These are phyloP conservation scores for Trichophyton equinum DNA, from an alignment of 2,329 filamentous ascomycete species.

Conservation along the genomic window DNA sequence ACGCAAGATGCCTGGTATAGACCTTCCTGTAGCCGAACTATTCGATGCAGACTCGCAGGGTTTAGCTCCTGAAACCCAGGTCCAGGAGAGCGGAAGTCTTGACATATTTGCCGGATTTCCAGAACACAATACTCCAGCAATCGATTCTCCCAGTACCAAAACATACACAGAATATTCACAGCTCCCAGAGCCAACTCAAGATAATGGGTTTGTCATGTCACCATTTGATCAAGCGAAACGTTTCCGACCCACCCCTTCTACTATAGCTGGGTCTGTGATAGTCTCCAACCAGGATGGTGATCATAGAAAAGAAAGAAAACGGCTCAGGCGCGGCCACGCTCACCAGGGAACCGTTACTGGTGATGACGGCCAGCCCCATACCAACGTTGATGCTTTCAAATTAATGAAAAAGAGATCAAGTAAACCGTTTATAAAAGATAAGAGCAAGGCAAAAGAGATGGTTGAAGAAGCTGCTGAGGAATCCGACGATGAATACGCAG, in stretches of 20 bases:
- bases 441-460: conserved; percentile 74
- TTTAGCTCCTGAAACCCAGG: conserved; percentile 47
- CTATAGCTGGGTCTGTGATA: conserved; percentile 59
- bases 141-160: conserved; percentile 25
- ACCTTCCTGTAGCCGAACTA: conserved; percentile 46
- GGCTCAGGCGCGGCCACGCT: conserved; percentile 36
- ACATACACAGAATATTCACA: conserved; percentile 53
- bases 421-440: conserved; percentile 63
- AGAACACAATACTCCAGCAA: conserved; percentile 23
- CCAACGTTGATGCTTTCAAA: conserved; percentile 47
- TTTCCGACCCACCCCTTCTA: conserved; percentile 52
- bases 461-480: conserved; percentile 91
- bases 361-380: conserved; percentile 29
- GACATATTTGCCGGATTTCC: conserved; percentile 34
- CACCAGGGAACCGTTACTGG: conserved; percentile 36
- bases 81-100: conserved; percentile 27
- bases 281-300: conserved; percentile 51
- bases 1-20: conserved; percentile 40
- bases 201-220: conserved; percentile 60
- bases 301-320: conserved; percentile 35
- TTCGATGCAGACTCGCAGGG: conserved; percentile 52
- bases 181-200: conserved; percentile 65
- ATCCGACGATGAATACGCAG: conserved; percentile 96
- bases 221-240: conserved; percentile 55
- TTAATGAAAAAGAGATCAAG: conserved; percentile 52